A percentile compares a stretch with the other conserved stretches of the same genome.
phyloP scores from a whole-genome alignment of 495 filamentous ascomycete species.

The Parathielavia appendiculata region DNA sequence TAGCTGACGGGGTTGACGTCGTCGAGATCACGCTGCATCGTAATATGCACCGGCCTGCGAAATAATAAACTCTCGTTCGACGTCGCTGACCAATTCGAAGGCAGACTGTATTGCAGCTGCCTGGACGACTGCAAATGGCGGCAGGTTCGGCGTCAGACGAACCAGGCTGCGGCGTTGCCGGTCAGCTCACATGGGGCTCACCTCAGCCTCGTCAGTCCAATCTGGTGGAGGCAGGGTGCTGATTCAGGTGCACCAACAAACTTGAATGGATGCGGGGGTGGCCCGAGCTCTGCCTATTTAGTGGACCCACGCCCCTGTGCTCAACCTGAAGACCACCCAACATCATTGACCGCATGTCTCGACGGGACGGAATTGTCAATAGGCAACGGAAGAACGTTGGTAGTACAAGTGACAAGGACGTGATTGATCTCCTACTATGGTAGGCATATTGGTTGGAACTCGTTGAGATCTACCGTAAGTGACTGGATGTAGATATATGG shows the following conservation, averaged over 20 bases:
- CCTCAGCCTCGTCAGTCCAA: conserved; percentile 12
- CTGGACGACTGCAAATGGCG: conserved; percentile 7
- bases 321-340: conserved; percentile 1
- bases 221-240: background rate
- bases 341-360: no score
- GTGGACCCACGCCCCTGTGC: background rate
- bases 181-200: no score
- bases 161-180: conserved; percentile 19
- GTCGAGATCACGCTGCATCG: background rate
- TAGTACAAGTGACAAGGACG: no score
- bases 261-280: conserved; percentile 13
- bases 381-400: no score
- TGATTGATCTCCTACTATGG: no score
- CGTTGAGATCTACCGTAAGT: no score
- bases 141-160: background rate
- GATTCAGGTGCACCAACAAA: conserved; percentile 5
- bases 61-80: background rate
- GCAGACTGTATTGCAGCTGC: conserved; percentile 17
- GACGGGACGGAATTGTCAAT: no score
- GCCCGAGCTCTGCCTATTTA: conserved; percentile 8
- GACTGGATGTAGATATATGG: no score
- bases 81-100: conserved; percentile 7
- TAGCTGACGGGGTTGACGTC: background rate
- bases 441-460: no score
- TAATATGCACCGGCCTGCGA: background rate